Percentiles rank a stretch among this genome's conserved stretches.
Conservation (phyloP, 495 filamentous ascomycete genomes). For the Cryomyces antarcticus region DNA sequence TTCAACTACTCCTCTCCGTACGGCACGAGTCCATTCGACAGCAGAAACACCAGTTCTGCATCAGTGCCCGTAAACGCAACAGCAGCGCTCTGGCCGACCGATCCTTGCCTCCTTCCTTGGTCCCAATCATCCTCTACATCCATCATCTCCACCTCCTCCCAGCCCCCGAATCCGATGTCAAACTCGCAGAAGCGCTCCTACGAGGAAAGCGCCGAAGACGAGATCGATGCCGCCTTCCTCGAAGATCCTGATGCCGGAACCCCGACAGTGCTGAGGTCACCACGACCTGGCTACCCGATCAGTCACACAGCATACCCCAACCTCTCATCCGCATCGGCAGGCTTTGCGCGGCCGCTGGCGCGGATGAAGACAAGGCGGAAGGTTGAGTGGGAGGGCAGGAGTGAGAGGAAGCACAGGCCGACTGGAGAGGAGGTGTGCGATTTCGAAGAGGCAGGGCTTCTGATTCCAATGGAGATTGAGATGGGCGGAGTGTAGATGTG, state of each 20-base stretch:
- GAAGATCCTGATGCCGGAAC: background rate
- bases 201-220: background rate
- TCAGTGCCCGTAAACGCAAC: background rate
- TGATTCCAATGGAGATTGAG: slow-evolving; percentile 10
- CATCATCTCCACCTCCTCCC: background rate
- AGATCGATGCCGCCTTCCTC: background rate
- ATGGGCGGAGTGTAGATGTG: background rate
- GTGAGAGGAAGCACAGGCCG: no score
- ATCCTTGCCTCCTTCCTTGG: background rate
- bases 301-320: slow-evolving; percentile 1
- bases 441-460: slow-evolving; percentile 20
- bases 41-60: slow-evolving; percentile 2
- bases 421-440: slow-evolving; percentile 4
- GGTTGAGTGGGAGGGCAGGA: background rate
- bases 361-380: slow-evolving; percentile 6
- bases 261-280: background rate
- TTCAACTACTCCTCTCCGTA: background rate
- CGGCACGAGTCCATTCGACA: slow-evolving; percentile 1
- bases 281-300: background rate
- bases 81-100: background rate
- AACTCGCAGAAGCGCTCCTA: background rate
- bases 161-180: background rate
- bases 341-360: slow-evolving; percentile 5
- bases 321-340: background rate
- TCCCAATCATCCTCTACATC: background rate